These are phyloP conservation scores for Magnaporthiopsis incrustans DNA, from an alignment of 2,329 filamentous ascomycete genomes.

Conservation along the genomic window DNA sequence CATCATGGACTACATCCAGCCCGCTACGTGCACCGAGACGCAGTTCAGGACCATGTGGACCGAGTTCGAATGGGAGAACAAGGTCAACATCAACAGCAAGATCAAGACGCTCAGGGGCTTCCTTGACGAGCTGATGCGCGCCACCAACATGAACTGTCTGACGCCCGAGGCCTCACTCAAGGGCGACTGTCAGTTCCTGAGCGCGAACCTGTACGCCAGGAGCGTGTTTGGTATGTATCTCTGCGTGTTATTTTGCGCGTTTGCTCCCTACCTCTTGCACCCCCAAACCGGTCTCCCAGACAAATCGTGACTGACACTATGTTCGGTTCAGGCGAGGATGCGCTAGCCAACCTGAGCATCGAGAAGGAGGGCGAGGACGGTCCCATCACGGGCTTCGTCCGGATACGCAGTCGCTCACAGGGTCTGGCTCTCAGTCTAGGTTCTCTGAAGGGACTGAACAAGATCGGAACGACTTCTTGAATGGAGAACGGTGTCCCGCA, in stretches of 20 bases:
- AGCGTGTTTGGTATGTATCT: slow-evolving; percentile 88
- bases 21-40: slow-evolving; percentile 91
- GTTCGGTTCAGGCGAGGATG: slow-evolving; percentile 73
- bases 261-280: neutral
- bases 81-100: slow-evolving; percentile 99
- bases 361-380: slow-evolving; percentile 95
- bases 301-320: neutral
- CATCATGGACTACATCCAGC: slow-evolving; percentile 99
- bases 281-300: slow-evolving; percentile 17
- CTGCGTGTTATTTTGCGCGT: neutral
- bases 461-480: slow-evolving; percentile 47
- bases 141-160: slow-evolving; percentile 97
- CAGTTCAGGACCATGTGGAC: slow-evolving; percentile 99
- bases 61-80: slow-evolving; percentile 99
- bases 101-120: slow-evolving; percentile 87
- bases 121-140: slow-evolving; percentile 89
- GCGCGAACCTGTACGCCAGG: slow-evolving; percentile 90
- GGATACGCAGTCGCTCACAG: slow-evolving; percentile 95
- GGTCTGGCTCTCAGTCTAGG: slow-evolving; percentile 89
- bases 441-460: slow-evolving; percentile 89
- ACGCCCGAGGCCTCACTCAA: slow-evolving; percentile 94
- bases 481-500: neutral
- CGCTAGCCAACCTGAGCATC: slow-evolving; percentile 92
- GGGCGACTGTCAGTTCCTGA: slow-evolving; percentile 96
- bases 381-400: slow-evolving; percentile 91